Conservation (phyloP, 2,329 filamentous ascomycete genomes). For the Paracorniculantispora psalliotae region DNA sequence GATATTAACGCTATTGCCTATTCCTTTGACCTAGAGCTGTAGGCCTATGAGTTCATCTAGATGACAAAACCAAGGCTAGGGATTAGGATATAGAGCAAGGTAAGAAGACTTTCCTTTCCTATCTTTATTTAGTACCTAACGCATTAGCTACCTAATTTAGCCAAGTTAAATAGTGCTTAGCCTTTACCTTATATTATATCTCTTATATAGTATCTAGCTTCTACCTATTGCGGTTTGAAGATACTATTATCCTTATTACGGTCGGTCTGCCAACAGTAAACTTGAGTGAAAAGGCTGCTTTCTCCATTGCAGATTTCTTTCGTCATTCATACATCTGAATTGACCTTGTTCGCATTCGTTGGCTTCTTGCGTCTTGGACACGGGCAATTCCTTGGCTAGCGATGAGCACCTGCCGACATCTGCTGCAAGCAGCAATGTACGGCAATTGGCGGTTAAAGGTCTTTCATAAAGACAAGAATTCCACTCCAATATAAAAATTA, state of each 20-base stretch:
- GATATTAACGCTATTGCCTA: constrained; percentile 5
- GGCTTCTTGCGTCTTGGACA: no score
- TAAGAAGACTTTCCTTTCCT: background rate
- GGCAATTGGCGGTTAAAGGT: no score
- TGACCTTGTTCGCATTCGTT: no score
- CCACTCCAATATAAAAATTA: no score
- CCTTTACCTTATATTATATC: background rate
- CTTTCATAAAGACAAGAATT: no score
- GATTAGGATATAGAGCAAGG: constrained; percentile 2
- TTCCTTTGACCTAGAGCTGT: constrained; percentile 2
- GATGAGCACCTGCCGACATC: no score
- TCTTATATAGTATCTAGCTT: constrained; percentile 1
- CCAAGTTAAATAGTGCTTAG: background rate
- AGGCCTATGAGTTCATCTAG: background rate
- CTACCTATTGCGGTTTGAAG: background rate
- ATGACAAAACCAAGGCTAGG: constrained; percentile 1
- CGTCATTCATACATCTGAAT: no score
- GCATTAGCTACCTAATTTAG: background rate
- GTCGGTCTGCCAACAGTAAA: no score
- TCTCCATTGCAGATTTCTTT: no score
- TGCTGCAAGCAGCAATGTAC: no score
- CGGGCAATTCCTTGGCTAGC: no score
- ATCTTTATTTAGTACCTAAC: background rate
- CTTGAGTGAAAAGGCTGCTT: no score
- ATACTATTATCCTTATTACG: constrained; percentile 3